phyloP scores from a whole-genome alignment of 768 basidiomycete species.

The Strobilomyces confusus region DNA sequence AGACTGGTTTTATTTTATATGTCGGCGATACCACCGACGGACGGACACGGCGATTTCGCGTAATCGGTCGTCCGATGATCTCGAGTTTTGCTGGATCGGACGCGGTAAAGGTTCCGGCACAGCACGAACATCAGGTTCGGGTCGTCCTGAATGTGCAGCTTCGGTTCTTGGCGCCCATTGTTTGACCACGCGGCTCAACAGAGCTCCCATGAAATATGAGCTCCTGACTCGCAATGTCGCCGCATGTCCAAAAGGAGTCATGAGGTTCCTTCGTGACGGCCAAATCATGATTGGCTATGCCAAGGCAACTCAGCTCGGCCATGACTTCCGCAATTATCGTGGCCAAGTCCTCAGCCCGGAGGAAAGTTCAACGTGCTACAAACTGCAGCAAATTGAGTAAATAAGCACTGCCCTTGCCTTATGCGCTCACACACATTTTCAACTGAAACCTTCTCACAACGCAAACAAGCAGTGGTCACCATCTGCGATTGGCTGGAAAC shows the following conservation, averaged over 20 bases:
- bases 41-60: slow-evolving; percentile 22
- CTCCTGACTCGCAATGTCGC: slow-evolving; percentile 6
- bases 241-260: slow-evolving; percentile 3
- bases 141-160: background rate
- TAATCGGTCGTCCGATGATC: slow-evolving; percentile 14
- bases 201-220: slow-evolving; percentile 16
- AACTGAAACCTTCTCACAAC: slow-evolving; percentile 4
- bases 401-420: slow-evolving; percentile 12
- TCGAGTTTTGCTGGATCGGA: background rate
- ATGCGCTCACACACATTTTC: slow-evolving; percentile 1
- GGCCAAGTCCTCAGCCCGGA: slow-evolving; percentile 11
- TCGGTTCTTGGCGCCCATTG: slow-evolving; percentile 13
- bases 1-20: slow-evolving; percentile 24
- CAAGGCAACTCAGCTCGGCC: slow-evolving; percentile 9
- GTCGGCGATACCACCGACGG: slow-evolving; percentile 19
- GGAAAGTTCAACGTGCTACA: slow-evolving; percentile 1
- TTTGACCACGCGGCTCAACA: slow-evolving; percentile 16
- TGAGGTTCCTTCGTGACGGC: slow-evolving; percentile 8
- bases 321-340: slow-evolving; percentile 21
- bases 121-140: slow-evolving; percentile 4
- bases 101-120: slow-evolving; percentile 3
- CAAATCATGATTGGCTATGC: slow-evolving; percentile 14
- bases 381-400: background rate
- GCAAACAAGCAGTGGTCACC: background rate
- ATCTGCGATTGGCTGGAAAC: slow-evolving; percentile 10